Conservation (phyloP, 2,329 filamentous ascomycete genomes). For the Xylariaceae sp. region DNA sequence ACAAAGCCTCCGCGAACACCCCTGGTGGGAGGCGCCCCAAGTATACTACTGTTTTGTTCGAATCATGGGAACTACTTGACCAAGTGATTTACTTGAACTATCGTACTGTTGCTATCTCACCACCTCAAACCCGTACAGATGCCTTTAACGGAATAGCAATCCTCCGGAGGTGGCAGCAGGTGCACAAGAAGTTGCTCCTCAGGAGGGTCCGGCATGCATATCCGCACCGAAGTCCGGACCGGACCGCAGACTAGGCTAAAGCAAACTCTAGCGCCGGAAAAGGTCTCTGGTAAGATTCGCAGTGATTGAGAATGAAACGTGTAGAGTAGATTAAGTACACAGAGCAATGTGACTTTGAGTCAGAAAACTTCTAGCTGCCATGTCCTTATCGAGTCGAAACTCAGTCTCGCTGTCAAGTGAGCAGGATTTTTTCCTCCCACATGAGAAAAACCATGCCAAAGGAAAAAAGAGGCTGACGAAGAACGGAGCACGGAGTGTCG, state of each 20-base stretch:
- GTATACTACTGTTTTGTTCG: not conserved
- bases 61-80: not conserved
- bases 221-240: not conserved
- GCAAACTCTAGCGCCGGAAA: not conserved
- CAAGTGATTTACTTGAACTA: not conserved
- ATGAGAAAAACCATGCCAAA: not conserved
- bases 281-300: not conserved
- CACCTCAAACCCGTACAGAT: not conserved
- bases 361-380: not conserved
- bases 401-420: not conserved
- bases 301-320: not conserved
- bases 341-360: not conserved
- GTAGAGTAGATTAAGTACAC: not conserved
- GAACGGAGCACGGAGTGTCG: not conserved
- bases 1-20: not conserved
- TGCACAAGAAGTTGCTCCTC: not conserved
- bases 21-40: not conserved
- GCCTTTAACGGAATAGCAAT: not conserved
- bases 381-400: not conserved
- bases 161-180: not conserved
- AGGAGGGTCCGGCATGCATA: not conserved
- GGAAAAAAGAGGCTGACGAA: not conserved
- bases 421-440: not conserved
- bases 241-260: not conserved
- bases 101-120: not conserved